These are phyloP conservation scores for Tetraselmis striata DNA, from an alignment of 139 green algal genomes.

Conservation along the genomic window DNA sequence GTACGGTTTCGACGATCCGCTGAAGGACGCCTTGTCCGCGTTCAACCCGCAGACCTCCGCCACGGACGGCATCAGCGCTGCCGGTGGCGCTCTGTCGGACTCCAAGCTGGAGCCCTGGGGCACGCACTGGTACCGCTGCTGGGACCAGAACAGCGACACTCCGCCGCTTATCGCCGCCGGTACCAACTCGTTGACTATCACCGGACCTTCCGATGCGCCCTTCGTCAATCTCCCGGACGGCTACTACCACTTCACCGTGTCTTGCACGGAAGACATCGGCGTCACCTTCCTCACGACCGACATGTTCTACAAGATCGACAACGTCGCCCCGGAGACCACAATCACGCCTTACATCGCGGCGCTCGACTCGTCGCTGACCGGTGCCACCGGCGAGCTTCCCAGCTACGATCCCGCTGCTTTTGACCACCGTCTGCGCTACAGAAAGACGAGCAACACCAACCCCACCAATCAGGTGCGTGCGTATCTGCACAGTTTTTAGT, in stretches of 20 bases:
- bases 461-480: not conserved
- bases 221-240: not conserved
- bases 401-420: not conserved
- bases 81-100: not conserved
- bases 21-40: not conserved
- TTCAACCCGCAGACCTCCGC: not conserved
- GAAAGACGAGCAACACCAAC: not conserved
- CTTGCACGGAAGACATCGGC: not conserved
- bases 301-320: not conserved
- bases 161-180: not conserved
- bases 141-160: not conserved
- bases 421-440: not conserved
- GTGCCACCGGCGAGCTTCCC: not conserved
- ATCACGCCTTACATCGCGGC: not conserved
- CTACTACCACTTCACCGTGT: not conserved
- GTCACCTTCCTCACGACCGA: not conserved
- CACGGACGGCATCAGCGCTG: not conserved
- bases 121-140: not conserved
- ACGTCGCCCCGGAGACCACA: not conserved
- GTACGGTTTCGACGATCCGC: not conserved
- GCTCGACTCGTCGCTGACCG: not conserved
- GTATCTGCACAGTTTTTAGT: too few relatives aligned
- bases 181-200: not conserved
- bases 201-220: not conserved
- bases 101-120: not conserved